Conservation (phyloP, 768 basidiomycete genomes). For the Pisolithus marmoratus region DNA sequence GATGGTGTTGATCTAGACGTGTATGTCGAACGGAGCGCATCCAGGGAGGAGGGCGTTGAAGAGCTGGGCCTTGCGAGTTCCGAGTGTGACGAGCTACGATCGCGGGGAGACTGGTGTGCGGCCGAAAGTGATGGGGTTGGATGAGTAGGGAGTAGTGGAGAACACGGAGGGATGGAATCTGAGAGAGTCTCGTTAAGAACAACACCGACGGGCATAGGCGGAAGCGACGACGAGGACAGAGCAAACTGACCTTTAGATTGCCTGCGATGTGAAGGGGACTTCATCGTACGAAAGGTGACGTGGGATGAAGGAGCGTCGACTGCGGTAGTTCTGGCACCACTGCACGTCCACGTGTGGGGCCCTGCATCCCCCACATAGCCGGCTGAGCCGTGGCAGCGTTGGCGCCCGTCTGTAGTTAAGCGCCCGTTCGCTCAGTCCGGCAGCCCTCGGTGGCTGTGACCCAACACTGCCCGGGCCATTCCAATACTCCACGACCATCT, state of each 20-base stretch:
- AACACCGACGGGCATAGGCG: slow-evolving; percentile 35
- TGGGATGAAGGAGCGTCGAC: too few relatives aligned
- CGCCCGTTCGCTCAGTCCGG: too few relatives aligned
- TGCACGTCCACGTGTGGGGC: too few relatives aligned
- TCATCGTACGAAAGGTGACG: slow-evolving; percentile 14
- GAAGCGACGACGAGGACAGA: slow-evolving; percentile 8
- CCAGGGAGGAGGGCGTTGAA: slow-evolving; percentile 47
- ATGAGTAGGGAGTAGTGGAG: slow-evolving; percentile 47
- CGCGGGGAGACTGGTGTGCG: slow-evolving; percentile 14
- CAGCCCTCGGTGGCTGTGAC: too few relatives aligned
- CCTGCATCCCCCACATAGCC: too few relatives aligned
- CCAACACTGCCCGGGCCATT: too few relatives aligned
- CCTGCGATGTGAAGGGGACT: slow-evolving; percentile 3
- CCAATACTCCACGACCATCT: too few relatives aligned
- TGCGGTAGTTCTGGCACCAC: too few relatives aligned
- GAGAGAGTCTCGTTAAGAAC: slow-evolving; percentile 42
- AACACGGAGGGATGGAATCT: slow-evolving; percentile 31
- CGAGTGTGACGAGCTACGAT: slow-evolving; percentile 13
- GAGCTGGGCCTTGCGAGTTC: slow-evolving; percentile 29
- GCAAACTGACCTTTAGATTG: not conserved
- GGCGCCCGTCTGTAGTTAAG: too few relatives aligned
- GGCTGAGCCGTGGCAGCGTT: too few relatives aligned
- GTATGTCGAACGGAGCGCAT: slow-evolving; percentile 46
- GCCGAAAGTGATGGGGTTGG: slow-evolving; percentile 56
- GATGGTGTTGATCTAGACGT: slow-evolving; percentile 23